Evolutionary conservation across 2,329 filamentous ascomycete species (phyloP).

Genomic region (Trichoderma sp.): DNA sequence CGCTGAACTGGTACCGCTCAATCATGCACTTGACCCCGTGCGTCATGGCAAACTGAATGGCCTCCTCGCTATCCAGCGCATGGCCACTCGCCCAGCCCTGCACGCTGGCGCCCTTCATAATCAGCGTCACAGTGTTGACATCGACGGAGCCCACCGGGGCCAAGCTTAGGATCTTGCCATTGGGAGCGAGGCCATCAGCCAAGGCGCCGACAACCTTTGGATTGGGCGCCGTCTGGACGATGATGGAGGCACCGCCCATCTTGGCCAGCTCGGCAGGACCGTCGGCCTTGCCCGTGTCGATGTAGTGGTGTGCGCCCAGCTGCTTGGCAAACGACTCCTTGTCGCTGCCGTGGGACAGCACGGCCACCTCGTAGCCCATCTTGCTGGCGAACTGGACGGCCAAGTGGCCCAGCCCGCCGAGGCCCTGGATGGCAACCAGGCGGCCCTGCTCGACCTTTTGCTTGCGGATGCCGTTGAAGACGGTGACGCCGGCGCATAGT

Average conservation of each 20-base stretch:
- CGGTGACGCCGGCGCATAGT: constrained; percentile 64
- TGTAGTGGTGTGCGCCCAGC: constrained; percentile 46
- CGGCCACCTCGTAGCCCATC: constrained; percentile 73
- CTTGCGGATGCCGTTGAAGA: constrained; percentile 59
- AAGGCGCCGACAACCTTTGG: constrained; percentile 53
- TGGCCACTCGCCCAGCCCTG: constrained; percentile 64
- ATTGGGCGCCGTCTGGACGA: constrained; percentile 63
- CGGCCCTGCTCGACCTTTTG: constrained; percentile 51
- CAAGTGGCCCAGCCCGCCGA: constrained; percentile 74
- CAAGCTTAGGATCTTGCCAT: constrained; percentile 60
- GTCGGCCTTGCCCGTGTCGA: constrained; percentile 53
- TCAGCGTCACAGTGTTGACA: constrained; percentile 43
- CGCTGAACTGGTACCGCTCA: constrained; percentile 60
- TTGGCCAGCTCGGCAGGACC: constrained; percentile 47
- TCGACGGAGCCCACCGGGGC: constrained; percentile 49
- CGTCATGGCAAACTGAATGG: constrained; percentile 61
- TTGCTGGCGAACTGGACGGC: constrained; percentile 72
- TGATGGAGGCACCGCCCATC: constrained; percentile 60
- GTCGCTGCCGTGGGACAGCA: constrained; percentile 60
- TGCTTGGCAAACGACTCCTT: constrained; percentile 65
- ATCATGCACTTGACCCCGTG: constrained; percentile 64
- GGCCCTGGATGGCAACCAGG: constrained; percentile 61
- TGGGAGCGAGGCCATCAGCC: constrained; percentile 50
- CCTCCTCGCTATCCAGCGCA: constrained; percentile 62
- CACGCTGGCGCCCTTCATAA: constrained; percentile 56